phyloP scores from a whole-genome alignment of 139 green algal genomes.

The Chlorella sp. region DNA sequence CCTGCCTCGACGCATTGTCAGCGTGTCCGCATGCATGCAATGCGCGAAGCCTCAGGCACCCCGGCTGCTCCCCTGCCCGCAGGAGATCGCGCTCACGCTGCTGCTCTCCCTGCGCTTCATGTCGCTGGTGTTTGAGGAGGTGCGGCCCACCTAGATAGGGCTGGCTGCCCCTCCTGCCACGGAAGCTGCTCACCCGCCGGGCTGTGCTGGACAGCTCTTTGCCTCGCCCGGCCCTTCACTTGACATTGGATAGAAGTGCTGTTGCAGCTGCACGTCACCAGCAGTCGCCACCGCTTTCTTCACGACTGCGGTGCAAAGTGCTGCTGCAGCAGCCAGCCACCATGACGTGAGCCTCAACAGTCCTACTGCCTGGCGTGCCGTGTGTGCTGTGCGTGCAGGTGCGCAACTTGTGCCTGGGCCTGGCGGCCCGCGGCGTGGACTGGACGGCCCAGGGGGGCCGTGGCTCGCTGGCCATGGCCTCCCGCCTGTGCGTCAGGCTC shows the following conservation, averaged over 20 bases:
- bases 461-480: constrained; percentile 40
- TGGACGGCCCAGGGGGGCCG: constrained; percentile 49
- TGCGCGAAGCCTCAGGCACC: neutral
- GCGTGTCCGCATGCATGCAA: neutral
- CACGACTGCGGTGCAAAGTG: neutral
- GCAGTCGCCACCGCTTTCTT: neutral
- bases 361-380: neutral
- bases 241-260: too few relatives aligned
- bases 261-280: too few relatives aligned
- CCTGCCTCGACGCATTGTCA: neutral
- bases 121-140: constrained; percentile 80
- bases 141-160: too few relatives aligned
- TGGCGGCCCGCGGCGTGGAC: constrained; percentile 67
- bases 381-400: neutral
- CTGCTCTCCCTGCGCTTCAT: constrained; percentile 85
- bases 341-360: neutral
- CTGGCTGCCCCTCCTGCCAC: too few relatives aligned
- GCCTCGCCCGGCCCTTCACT: too few relatives aligned
- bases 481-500: constrained; percentile 38
- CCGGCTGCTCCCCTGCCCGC: neutral
- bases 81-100: constrained; percentile 66
- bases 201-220: too few relatives aligned
- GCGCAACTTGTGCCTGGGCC: constrained; percentile 67
- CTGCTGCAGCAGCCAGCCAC: neutral
- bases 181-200: too few relatives aligned